These are phyloP conservation scores for Kregervanrija fluxuum DNA, from an alignment of 805 yeast genomes.

Conservation along the genomic window DNA sequence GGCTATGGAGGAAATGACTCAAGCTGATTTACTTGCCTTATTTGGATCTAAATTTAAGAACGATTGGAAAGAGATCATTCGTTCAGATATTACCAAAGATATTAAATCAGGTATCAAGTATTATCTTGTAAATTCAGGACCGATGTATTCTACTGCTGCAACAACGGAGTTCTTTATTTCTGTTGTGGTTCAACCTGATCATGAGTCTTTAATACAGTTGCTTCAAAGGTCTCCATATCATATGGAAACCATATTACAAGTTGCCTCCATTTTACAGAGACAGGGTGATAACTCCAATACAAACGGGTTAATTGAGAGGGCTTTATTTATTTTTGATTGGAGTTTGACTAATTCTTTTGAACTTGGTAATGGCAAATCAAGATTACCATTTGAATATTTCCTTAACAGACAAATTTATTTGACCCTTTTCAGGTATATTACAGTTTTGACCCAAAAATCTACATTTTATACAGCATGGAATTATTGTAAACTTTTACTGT, in stretches of 20 bases:
- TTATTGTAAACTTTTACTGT: conserved; percentile 62
- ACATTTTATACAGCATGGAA: conserved; percentile 71
- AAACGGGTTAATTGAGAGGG: conserved; percentile 68
- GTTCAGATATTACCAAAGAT: conserved; percentile 31
- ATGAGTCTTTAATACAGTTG: conserved; percentile 56
- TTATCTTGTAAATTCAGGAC: conserved; percentile 42
- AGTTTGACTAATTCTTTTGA: conserved; percentile 54
- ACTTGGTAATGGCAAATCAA: conserved; percentile 48
- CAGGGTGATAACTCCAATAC: conserved; percentile 73
- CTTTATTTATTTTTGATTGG: conserved; percentile 74
- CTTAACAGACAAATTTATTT: conserved; percentile 74
- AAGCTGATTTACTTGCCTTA: conserved; percentile 32
- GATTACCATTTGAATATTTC: conserved; percentile 70
- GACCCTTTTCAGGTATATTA: conserved; percentile 64
- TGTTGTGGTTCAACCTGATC: conserved; percentile 70
- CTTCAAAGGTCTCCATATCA: conserved; percentile 65
- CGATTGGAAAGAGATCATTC: conserved; percentile 46
- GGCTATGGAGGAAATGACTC: conserved; percentile 46
- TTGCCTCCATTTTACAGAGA: conserved; percentile 62
- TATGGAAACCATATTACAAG: conserved; percentile 71
- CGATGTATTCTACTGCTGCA: conserved; percentile 25
- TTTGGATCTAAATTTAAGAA: conserved; percentile 23
- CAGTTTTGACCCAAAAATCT: conserved; percentile 66
- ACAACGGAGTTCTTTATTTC: conserved; percentile 46
- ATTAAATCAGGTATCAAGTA: conserved; percentile 43